Evolutionary conservation across 2,329 filamentous ascomycete species (phyloP), one percentile per base, ranked within the genome.

Genomic region (Aspergillaceae sp.): DNA sequence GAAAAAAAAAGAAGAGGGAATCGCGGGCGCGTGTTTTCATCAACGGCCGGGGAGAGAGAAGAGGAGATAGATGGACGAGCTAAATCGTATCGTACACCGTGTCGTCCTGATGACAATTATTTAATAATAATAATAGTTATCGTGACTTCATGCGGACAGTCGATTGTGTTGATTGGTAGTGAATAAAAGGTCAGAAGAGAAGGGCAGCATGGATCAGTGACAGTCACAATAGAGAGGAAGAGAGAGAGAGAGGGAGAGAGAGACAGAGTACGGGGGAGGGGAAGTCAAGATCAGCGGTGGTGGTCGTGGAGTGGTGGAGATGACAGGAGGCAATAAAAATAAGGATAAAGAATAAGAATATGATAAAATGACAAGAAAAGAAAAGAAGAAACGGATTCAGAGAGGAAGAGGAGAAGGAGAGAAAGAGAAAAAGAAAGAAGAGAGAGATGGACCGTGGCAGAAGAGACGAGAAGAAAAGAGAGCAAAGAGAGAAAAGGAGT

Each of bases 401-500:
- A 47, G n/a, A 36, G 19, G 37, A 29, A 28, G 40, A 48, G 19
- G 11, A 36, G 8, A 38, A 38, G 36, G 36, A 38, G 36, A 11
- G 30, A 32, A 5, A 5, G 5, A 6, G 30, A 32, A 32, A 32
- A 5, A 32, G 30, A 5, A 32, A 6, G 8, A 32, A 6, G 8
- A 6, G 5, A 32, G 30, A 5, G 8, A 9, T 32, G 8, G 19
- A 19, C 19, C 30, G 8, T 32, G 8, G 30, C 4, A 29, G 40
- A 10, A 19, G 29, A 32, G 11, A 30, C 44, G 33, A 45, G 10
- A 43, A 11, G 26, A 42, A 46, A 32, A 32, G 11, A 29, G 29
- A 42, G 29, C 29, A 38, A 11, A 36, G 36, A 44, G 19, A 33
- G 29, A 29, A 37, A 44, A 51, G 40, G 30, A 40, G 29, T 46